Evolutionary conservation across 306 rosid genomes (phyloP).

Genomic region (Lablab purpureus): DNA sequence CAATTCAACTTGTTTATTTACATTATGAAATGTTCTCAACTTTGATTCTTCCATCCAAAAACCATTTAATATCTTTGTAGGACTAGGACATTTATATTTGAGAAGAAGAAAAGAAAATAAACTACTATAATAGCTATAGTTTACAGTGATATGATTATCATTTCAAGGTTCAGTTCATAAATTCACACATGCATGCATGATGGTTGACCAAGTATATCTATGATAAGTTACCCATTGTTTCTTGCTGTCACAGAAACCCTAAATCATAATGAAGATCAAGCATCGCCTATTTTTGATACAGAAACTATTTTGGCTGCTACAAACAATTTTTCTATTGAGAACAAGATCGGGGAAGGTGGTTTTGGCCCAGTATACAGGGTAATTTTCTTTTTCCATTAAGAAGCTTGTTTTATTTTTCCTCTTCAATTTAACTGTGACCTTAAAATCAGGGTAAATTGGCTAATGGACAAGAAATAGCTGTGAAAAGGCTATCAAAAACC

Average conservation of each 20-base stretch:
- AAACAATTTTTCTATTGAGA: constrained; percentile 43
- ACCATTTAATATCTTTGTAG: background rate
- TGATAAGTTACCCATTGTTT: background rate
- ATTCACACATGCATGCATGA: background rate
- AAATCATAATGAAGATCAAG: constrained; percentile 42
- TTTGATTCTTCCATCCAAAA: constrained; percentile 15
- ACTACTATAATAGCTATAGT: background rate
- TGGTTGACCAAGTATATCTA: background rate
- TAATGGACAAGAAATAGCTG: constrained; percentile 61
- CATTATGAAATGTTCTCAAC: background rate
- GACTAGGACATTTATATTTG: background rate
- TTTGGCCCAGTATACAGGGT: constrained; percentile 65
- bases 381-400: background rate
- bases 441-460: constrained; percentile 50
- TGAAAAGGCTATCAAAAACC: constrained; percentile 56
- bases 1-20: background rate
- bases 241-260: background rate
- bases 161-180: background rate
- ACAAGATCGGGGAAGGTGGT: constrained; percentile 61
- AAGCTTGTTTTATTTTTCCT: background rate
- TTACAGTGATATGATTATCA: background rate
- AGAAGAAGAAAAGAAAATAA: background rate
- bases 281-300: constrained; percentile 45
- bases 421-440: background rate
- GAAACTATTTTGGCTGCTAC: constrained; percentile 49